These are phyloP conservation scores for Kondoa subrosea DNA, from an alignment of 768 basidiomycete species.

Conservation along the genomic window DNA sequence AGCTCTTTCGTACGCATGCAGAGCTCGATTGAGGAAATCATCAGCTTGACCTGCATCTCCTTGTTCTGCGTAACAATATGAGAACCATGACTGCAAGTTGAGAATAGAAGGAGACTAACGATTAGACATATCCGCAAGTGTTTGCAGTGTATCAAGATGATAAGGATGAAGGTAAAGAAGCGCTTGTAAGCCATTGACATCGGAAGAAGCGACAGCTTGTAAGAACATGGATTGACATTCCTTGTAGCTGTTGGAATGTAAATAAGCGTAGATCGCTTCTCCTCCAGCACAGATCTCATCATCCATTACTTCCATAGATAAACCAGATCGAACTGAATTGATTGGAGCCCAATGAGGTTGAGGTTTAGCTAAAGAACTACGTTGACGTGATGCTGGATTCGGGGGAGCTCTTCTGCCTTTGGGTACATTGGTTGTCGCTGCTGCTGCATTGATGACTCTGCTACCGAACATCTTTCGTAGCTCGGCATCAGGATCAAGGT, in stretches of 20 bases:
- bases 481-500: constrained; percentile 78
- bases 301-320: constrained; percentile 13
- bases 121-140: constrained; percentile 58
- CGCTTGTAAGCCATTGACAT: constrained; percentile 41
- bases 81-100: background rate
- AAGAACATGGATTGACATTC: constrained; percentile 37
- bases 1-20: constrained; percentile 82
- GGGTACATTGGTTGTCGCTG: background rate
- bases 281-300: constrained; percentile 27
- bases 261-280: constrained; percentile 79
- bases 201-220: constrained; percentile 24
- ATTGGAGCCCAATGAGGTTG: constrained; percentile 55
- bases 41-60: constrained; percentile 59
- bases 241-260: constrained; percentile 69
- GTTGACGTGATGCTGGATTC: constrained; percentile 13
- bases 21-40: constrained; percentile 75
- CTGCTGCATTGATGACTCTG: constrained; percentile 46
- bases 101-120: background rate
- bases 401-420: constrained; percentile 24
- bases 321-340: constrained; percentile 10
- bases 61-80: constrained; percentile 44
- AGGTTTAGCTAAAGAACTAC: constrained; percentile 62
- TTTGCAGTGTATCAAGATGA: constrained; percentile 81
- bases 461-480: constrained; percentile 86
- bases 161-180: constrained; percentile 64